Base-by-base conservation (phyloP, 495 filamentous ascomycete species). In the Lindgomyces ingoldianus region DNA sequence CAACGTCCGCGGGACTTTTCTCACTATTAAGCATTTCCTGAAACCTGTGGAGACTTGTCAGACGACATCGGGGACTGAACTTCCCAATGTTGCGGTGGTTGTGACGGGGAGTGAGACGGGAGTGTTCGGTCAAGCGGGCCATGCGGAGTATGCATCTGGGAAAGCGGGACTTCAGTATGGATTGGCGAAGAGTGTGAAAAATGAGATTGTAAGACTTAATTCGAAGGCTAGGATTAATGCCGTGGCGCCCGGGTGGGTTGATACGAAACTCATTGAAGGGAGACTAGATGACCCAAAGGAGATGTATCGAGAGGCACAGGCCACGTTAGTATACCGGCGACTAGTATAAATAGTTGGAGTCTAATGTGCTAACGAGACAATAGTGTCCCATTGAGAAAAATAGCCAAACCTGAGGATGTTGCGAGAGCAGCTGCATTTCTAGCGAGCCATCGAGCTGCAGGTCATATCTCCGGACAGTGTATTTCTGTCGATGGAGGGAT, bases 1-100 rank as follows among this genome's bases (percentile, higher is more conserved):
- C 30, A 84, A 84, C 58, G 72, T 80, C 14, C 79, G 79, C 18
- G 81, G 81, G 44, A 82, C 81, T 4, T 85, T 84, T 65, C 74
- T 86, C 0, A 81, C 81, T 24, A 82, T 85, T 65, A 86, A 86
- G 60, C 78, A 83, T 57, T 85, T 84, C 73, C 74, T 86, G 9
- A 74, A 73, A 21, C 53, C 72, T 2, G 79, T 80, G 1, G 68
- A 74, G 10, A 48, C 68, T 2, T 49, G 61, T 19, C 81, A 84
- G 64, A 61, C 70, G 18, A 53, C 68, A 4, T 64, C 63, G 0
- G 74, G 71, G 3, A 65, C 60, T n/a, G 77, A 81, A 68, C 53
- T 84, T 3, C 72, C 75, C 3, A 84, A 81, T 50, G 74, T 83
- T 0, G 77, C 81, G 3, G 81, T 85, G 51, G 82, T 85, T 4